phyloP scores from a whole-genome alignment of 106 monocot species.

The Dioscorea dumetorum region DNA sequence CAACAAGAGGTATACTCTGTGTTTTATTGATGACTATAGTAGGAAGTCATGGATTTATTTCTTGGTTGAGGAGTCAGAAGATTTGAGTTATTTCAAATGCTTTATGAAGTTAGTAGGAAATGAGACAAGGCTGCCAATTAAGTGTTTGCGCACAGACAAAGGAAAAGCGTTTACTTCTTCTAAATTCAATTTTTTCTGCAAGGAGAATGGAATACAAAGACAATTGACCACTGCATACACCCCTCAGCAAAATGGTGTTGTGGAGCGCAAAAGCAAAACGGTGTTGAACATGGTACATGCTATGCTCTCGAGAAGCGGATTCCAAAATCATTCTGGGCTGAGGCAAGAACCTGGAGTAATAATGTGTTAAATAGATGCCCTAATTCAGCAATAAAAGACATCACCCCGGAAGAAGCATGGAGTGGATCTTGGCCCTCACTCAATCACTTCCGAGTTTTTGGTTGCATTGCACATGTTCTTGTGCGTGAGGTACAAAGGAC shows the following conservation, averaged over 20 bases:
- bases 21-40: no score
- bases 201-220: background rate
- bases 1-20: no score
- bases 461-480: background rate
- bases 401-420: background rate
- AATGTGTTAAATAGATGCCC: background rate
- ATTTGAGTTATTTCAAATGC: no score
- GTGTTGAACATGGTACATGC: no score
- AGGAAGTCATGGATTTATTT: no score
- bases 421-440: background rate
- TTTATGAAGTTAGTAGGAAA: no score
- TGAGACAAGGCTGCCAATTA: background rate
- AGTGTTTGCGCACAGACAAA: background rate
- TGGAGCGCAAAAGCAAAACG: no score
- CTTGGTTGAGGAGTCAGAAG: no score
- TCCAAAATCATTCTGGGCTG: no score
- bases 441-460: no score
- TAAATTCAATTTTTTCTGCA: background rate
- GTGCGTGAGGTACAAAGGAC: background rate
- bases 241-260: no score
- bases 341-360: background rate
- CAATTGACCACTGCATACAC: background rate
- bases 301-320: no score
- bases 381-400: background rate
- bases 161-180: background rate